Evolutionary conservation across 2,329 filamentous ascomycete genomes (phyloP).

Genomic region (Pseudogymnoascus sp.): DNA sequence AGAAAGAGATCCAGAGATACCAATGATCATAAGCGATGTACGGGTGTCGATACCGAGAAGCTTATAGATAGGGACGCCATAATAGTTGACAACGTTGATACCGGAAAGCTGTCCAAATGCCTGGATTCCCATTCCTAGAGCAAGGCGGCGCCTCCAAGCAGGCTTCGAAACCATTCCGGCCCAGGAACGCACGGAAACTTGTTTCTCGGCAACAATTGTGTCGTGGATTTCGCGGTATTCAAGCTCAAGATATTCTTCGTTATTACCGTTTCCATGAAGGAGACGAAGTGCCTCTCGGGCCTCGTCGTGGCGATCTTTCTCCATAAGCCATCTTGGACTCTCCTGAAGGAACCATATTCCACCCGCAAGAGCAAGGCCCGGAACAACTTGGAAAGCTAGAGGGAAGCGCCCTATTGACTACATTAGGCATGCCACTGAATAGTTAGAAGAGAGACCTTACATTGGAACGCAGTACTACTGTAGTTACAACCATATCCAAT

Average conservation of each 20-base stretch:
- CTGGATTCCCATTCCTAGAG: slow-evolving; percentile 41
- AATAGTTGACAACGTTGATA: slow-evolving; percentile 39
- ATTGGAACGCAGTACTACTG: neutral
- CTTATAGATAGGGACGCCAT: slow-evolving; percentile 24
- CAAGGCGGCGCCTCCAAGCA: slow-evolving; percentile 37
- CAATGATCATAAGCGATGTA: slow-evolving; percentile 42
- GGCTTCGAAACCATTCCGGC: slow-evolving; percentile 36
- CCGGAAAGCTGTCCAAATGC: slow-evolving; percentile 41
- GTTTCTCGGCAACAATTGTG: slow-evolving; percentile 48
- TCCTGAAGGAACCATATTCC: slow-evolving; percentile 53
- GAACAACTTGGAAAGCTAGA: slow-evolving; percentile 46
- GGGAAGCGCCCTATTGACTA: slow-evolving; percentile 47
- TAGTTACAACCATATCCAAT: slow-evolving; percentile 19
- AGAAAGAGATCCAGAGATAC: slow-evolving; percentile 41
- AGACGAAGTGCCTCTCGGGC: slow-evolving; percentile 40
- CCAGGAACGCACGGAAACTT: slow-evolving; percentile 30
- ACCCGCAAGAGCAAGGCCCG: slow-evolving; percentile 41
- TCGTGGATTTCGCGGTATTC: slow-evolving; percentile 53
- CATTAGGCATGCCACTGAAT: slow-evolving; percentile 23
- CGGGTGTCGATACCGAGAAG: slow-evolving; percentile 33
- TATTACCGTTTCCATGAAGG: slow-evolving; percentile 38
- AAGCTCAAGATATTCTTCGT: slow-evolving; percentile 43
- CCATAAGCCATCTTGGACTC: slow-evolving; percentile 45
- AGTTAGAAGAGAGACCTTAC: neutral
- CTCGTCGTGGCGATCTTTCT: slow-evolving; percentile 43